Evolutionary conservation across 768 basidiomycete genomes (phyloP), one percentile per base, ranked within the genome.

Genomic region (Lactarius sanguifluus): DNA sequence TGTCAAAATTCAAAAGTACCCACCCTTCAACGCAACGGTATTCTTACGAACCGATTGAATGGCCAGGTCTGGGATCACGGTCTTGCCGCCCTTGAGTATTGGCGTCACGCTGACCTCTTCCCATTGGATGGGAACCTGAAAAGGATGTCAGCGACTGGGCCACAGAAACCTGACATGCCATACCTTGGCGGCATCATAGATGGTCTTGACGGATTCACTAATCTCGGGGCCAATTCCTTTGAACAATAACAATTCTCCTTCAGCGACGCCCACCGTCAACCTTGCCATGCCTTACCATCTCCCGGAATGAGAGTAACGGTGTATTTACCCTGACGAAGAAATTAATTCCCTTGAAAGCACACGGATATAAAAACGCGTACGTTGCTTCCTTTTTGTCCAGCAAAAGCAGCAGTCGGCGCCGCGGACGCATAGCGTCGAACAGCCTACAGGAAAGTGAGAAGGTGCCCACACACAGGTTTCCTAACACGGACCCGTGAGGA

Each of bases 221-320:
- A 99, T 98, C 82, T 99, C 97, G 43, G 97, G 96, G 55, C 97
- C 97, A 81, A 99, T 99, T 76, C 96, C 96, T 96, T 50, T 52
- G 50, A 52, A 52, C 50, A 52, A n/a, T n/a, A n/a, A 23, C 63
- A 43, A 52, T 62, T 54, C 61, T 34, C 62, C 47, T 59, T 71
- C 57, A 64, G 55, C 64, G 68, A 36, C 63, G 68, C 72, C 57
- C 28, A 55, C 57, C 47, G 47, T n/a, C 62, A 25, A 52, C 32
- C 40, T 62, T 41, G 65, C 62, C 41, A 67, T 34, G 16, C 74
- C 85, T 71, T 65, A 96, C 96, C 96, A 76, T 98, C 96, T 76
- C 96, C 96, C 38, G 96, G 94, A 77, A 98, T 94, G 67, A 98
- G 81, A 52, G 97, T 98, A 64, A 98, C 96, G 40, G 89, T 88